phyloP scores from a whole-genome alignment of 2,329 filamentous ascomycete genomes.

The Neofusicoccum kwambonambiense region DNA sequence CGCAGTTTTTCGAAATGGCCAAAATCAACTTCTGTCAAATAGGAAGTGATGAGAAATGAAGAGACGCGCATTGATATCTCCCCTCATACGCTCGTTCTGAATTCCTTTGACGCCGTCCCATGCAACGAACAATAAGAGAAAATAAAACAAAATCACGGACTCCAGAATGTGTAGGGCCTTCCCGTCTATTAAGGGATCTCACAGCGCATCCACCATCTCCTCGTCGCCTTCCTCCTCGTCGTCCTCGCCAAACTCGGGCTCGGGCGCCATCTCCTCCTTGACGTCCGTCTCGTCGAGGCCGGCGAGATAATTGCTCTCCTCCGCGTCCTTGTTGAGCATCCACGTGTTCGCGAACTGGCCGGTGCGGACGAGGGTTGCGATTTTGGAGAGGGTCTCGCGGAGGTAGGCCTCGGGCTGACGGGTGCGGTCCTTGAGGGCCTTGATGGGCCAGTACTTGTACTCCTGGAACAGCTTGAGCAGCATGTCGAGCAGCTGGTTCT shows the following conservation, averaged over 20 bases:
- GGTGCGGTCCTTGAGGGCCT: slow-evolving; percentile 71
- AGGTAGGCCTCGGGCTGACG: slow-evolving; percentile 93
- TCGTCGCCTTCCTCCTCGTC: slow-evolving; percentile 62
- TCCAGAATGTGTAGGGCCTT: not conserved
- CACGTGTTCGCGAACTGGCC: slow-evolving; percentile 85
- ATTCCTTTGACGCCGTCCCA: too few species aligned
- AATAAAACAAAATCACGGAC: too few species aligned
- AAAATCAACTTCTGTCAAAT: too few species aligned
- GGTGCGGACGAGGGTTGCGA: slow-evolving; percentile 78
- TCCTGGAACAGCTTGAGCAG: slow-evolving; percentile 81
- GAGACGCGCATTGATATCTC: too few species aligned
- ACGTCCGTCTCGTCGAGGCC: not conserved
- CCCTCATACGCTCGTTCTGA: too few species aligned
- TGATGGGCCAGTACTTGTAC: slow-evolving; percentile 94
- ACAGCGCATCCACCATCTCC: slow-evolving; percentile 69
- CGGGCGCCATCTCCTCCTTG: slow-evolving; percentile 20
- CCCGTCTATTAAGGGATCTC: not conserved
- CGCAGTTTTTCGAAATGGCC: too few species aligned
- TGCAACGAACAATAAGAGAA: too few species aligned
- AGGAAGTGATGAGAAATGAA: too few species aligned
- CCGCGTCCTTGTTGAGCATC: slow-evolving; percentile 59
- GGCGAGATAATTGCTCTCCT: slow-evolving; percentile 6
- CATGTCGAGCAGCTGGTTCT: slow-evolving; percentile 81
- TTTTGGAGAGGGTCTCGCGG: slow-evolving; percentile 76
- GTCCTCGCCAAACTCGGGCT: slow-evolving; percentile 52